Evolutionary conservation across 495 filamentous ascomycete genomes (phyloP).

Genomic region (Trichocladium uniseriatum): DNA sequence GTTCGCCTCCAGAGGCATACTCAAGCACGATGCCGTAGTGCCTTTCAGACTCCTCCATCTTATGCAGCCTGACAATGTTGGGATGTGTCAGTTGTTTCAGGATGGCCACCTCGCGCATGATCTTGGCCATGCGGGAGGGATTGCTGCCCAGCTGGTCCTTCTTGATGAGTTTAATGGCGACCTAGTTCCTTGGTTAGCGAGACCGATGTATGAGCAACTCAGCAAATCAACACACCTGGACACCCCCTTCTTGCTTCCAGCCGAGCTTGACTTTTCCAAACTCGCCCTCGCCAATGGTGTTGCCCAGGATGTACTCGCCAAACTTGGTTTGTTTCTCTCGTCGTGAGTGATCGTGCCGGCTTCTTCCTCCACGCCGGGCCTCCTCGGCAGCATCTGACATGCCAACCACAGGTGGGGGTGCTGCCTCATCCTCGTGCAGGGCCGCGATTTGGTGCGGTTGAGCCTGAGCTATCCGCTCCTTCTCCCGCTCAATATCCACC

Average conservation of each 20-base stretch:
- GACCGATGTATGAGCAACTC: background rate
- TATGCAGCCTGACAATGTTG: constrained; percentile 93
- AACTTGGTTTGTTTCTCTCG: constrained; percentile 76
- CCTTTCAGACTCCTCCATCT: constrained; percentile 95
- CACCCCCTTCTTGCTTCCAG: constrained; percentile 94
- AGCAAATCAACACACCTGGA: constrained; percentile 45
- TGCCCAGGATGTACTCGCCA: constrained; percentile 88
- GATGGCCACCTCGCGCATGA: constrained; percentile 92
- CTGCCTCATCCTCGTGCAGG: constrained; percentile 38
- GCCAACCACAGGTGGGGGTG: constrained; percentile 47
- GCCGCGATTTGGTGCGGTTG: constrained; percentile 39
- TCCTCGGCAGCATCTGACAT: constrained; percentile 51
- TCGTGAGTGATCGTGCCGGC: constrained; percentile 65
- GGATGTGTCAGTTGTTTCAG: constrained; percentile 77
- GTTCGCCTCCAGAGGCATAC: constrained; percentile 92
- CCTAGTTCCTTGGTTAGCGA: constrained; percentile 38
- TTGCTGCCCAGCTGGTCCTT: constrained; percentile 81
- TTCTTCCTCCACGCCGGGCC: constrained; percentile 50
- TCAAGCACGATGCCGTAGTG: constrained; percentile 98
- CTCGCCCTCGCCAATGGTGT: constrained; percentile 96
- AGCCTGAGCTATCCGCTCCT: constrained; percentile 58
- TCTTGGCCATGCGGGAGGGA: constrained; percentile 82
- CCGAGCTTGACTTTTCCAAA: constrained; percentile 99
- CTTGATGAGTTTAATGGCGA: constrained; percentile 97
- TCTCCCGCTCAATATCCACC: constrained; percentile 68